Base-by-base conservation (phyloP, 768 basidiomycete species). In the Tephrocybe rancida region DNA sequence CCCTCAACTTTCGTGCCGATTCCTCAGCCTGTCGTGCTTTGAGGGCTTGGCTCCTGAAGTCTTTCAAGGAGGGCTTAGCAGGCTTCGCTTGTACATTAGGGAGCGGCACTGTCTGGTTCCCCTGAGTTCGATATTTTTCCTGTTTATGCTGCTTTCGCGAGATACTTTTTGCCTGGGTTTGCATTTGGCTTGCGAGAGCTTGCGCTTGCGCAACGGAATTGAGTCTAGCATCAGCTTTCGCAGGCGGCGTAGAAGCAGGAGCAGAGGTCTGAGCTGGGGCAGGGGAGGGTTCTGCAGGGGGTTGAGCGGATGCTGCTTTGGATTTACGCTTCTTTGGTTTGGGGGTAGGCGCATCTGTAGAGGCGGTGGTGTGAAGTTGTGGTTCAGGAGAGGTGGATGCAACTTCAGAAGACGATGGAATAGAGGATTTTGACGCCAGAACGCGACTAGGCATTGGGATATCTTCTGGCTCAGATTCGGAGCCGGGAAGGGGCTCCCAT, bases 401-500 rank as follows among this genome's bases (percentile, higher is more conserved):
- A n/a, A n/a, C n/a, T n/a, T n/a, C n/a, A n/a, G n/a, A n/a, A 21
- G 44, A 6, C 1, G 35, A 8, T 14, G 32, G 19, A 25, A 29
- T 50, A 16, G 26, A 4, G 39, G 7, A 22, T 47, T 24, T 19
- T 18, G 56, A 21, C 16, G 39, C 27, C 19, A 22, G 7, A n/a
- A 57, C 26, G 26, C 25, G 34, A 26, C 54, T 58, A 6, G 52
- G 56, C 52, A 60, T 53, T 4, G 49, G 50, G 2, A 52, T 50
- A 32, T 61, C 52, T 37, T 58, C 52, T 11, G 52, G 18, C 21
- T 37, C 24, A 29, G 44, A 39, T 30, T 50, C 50, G 26, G 49
- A 48, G 11, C 52, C 45, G 7, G 21, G 26, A 30, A 65, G 55
- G 10, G 61, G 61, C 25, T 63, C 62, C 59, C 61, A 64, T 16